Percentiles rank a stretch among this genome's conserved stretches.
These are phyloP conservation scores for Trypanosoma grayi DNA, from an alignment of 208 protist species.

Conservation along the genomic window DNA sequence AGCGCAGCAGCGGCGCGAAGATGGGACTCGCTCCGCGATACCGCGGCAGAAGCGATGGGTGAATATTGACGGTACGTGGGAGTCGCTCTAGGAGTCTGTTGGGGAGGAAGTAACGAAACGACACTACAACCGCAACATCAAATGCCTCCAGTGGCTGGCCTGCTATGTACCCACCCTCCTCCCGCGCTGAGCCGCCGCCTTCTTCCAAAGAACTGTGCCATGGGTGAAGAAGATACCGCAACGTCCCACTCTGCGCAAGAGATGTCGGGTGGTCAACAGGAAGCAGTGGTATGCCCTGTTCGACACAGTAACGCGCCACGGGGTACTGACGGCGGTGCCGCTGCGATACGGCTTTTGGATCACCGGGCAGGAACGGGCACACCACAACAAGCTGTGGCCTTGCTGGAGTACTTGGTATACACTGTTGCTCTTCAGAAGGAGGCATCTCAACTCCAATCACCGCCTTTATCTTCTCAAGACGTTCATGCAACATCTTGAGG, in stretches of 20 bases:
- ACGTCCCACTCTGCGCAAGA: constrained; percentile 42
- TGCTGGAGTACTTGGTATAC: not conserved
- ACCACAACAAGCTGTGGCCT: constrained; percentile 60
- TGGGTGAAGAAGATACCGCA: constrained; percentile 46
- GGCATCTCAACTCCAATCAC: not conserved
- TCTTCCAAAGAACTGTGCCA: not conserved
- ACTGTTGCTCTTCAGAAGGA: not conserved
- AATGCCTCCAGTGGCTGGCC: constrained; percentile 47
- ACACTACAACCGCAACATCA: constrained; percentile 82
- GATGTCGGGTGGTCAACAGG: constrained; percentile 73
- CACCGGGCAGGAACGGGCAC: constrained; percentile 60
- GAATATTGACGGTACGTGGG: constrained; percentile 82
- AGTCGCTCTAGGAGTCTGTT: constrained; percentile 50
- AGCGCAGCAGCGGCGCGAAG: constrained; percentile 73
- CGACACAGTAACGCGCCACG: constrained; percentile 66
- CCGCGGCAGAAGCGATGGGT: constrained; percentile 83
- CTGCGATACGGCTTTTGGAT: constrained; percentile 28
- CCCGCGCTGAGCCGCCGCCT: not conserved
- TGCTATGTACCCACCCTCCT: constrained; percentile 4
- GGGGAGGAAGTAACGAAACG: constrained; percentile 87
- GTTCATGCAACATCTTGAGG: constrained; percentile 67
- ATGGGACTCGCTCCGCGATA: constrained; percentile 90
- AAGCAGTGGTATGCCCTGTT: constrained; percentile 54
- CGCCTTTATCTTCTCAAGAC: constrained; percentile 32
- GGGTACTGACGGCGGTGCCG: constrained; percentile 72